Evolutionary conservation across 257 asterid genomes (phyloP), one percentile per base, ranked within the genome.

Genomic region (Salvia rosmarinus): DNA sequence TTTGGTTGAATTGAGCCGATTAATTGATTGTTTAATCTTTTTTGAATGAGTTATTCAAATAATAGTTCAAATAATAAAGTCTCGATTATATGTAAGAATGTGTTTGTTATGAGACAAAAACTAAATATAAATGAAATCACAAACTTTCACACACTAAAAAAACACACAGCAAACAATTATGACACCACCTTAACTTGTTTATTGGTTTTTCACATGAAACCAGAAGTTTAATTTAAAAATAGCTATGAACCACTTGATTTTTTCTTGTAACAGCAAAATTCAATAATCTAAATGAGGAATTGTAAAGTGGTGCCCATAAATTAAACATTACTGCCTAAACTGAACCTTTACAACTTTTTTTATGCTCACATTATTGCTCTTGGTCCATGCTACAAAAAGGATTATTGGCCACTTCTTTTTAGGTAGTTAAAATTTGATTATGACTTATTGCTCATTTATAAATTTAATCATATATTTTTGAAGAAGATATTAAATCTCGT

Each of bases 201-300:
- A 56, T 51, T 40, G 62, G 64, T 65, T 57, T 74, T 12, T 58
- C 32, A 51, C 55, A 75, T 72, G 42, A 71, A 58, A 39, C 42
- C 35, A 70, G n/a, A 66, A 60, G 10, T 12, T 14, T 11, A 25
- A n/a, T 16, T 4, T 50, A 50, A 75, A 51, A 23, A 60, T 68
- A 80, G 75, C 70, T 76, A 60, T 54, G 9, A 50, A 61, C 62
- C 59, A 75, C 60, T 72, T 71, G 52, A 61, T 54, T 43, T 20
- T 67, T 70, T 43, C 23, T 59, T 51, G 60, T 63, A 57, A 49
- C 10, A 32, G 5, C 32, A 62, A 62, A 44, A 23, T 59, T 7
- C 32, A 49, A 44, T 63, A n/a, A 64, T 35, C 44, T 14, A 61
- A 42, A 17, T 3, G 14, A 8, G 0, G 25, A 34, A 25, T 59